Evolutionary conservation across 2,329 filamentous ascomycete genomes (phyloP), one percentile per base, ranked within the genome.

Genomic region (Raffaelea albimanens): DNA sequence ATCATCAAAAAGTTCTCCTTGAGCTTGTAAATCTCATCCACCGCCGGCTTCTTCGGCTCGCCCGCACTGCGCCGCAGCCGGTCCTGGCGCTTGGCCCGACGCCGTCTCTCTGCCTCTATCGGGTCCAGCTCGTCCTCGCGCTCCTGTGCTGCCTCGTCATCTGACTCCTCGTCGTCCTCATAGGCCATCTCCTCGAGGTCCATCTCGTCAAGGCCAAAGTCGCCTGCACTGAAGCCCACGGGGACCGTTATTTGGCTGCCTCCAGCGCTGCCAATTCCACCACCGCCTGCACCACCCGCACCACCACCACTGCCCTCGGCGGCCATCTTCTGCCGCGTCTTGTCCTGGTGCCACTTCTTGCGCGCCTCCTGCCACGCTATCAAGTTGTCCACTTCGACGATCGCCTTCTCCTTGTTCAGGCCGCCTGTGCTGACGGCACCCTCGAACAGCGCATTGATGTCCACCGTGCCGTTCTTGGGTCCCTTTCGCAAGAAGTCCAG

Each of bases 261-360:
- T 21, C 4, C 45, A 39, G n/a, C n/a, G 9, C 39, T 23, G 9
- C 40, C 40, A 18, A 39, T 64, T 1, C 40, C 46, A 3, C 22
- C 45, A 10, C 45, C 45, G 21, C 38, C 50, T n/a, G 29, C 29
- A 5, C 39, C 46, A 29, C 25, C 25, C 7, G 25, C 25, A 13
- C 25, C 13, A 29, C 25, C 25, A 10, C 42, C 43, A 48, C 75
- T 64, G 22, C 81, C 82, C 59, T 91, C 89, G 2, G 88, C 89
- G 0, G 93, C 93, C 93, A 98, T 97, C 75, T 98, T 98, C 69
- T 97, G 93, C 46, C 90, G 74, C 9, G 93, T 98, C 74, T 98
- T 98, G 67, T 95, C 88, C 52, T 91, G 82, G 63, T 98, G 93
- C 93, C 93, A 98, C 68, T 91, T 91, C 75, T 98, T 97, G 47